Percentiles rank a stretch among this genome's conserved stretches.
Evolutionary conservation across 2,329 filamentous ascomycete genomes (phyloP).

Genomic region (Emmonsiellopsis sp.): DNA sequence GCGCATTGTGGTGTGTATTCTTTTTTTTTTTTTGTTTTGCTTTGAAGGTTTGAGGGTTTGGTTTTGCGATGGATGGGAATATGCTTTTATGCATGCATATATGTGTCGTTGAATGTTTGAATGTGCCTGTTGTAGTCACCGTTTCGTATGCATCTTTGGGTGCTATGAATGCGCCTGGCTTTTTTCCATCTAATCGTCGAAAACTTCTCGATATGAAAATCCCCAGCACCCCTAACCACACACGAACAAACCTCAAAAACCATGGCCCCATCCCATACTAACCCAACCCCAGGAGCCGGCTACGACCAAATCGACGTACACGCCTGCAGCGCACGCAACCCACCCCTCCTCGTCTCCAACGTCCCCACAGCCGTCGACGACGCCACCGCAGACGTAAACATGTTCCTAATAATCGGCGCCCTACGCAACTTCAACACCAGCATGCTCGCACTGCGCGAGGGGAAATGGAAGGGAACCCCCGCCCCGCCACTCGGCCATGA

Average conservation of each 20-base stretch:
- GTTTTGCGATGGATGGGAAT: not conserved
- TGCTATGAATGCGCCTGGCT: too few relatives aligned
- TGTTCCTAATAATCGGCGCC: slow-evolving; percentile 74
- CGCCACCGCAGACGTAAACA: slow-evolving; percentile 69
- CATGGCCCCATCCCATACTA: too few relatives aligned
- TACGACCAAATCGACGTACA: slow-evolving; percentile 74
- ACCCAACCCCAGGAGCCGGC: slow-evolving; percentile 50
- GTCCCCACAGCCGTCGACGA: slow-evolving; percentile 74
- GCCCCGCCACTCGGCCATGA: slow-evolving; percentile 58
- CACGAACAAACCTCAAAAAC: too few relatives aligned
- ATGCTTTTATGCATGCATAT: not conserved
- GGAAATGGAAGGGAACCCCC: slow-evolving; percentile 56
- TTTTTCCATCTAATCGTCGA: too few relatives aligned
- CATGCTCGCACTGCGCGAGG: slow-evolving; percentile 57
- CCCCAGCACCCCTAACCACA: too few relatives aligned
- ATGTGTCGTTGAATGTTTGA: too few relatives aligned
- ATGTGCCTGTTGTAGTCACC: too few relatives aligned
- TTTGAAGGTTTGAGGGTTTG: not conserved
- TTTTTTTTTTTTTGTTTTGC: not conserved
- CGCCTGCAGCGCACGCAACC: slow-evolving; percentile 56
- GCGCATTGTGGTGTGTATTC: slow-evolving; percentile 30
- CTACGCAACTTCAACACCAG: slow-evolving; percentile 62
- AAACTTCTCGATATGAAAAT: too few relatives aligned
- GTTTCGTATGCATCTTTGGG: too few relatives aligned
- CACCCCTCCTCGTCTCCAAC: slow-evolving; percentile 63